Percentiles rank a stretch among this genome's conserved stretches.
These are phyloP conservation scores for Parastagonospora nodorum DNA, from an alignment of 2,329 filamentous ascomycete species.

Conservation along the genomic window DNA sequence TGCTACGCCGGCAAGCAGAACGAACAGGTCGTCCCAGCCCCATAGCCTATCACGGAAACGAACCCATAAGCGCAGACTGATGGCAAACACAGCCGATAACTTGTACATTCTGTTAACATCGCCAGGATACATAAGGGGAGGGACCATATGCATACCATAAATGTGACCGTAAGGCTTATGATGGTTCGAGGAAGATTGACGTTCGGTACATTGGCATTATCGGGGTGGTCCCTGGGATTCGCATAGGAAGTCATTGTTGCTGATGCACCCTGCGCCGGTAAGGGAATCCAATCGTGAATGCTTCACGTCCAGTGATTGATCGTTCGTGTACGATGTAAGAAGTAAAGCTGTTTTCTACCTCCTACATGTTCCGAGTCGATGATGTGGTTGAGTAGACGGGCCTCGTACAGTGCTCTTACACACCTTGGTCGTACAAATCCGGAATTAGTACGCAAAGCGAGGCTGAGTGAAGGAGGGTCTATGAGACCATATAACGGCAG, in stretches of 20 bases:
- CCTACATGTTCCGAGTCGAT: not conserved
- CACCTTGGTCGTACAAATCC: not conserved
- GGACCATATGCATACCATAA: slow-evolving; percentile 30
- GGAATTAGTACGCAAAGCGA: not conserved
- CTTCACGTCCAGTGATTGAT: not conserved
- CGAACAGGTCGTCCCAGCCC: slow-evolving; percentile 45
- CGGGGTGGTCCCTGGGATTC: slow-evolving; percentile 23
- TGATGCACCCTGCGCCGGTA: not conserved
- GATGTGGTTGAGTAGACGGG: not conserved
- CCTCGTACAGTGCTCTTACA: not conserved
- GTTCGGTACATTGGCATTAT: slow-evolving; percentile 35
- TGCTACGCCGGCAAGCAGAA: slow-evolving; percentile 32
- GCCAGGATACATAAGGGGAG: not conserved
- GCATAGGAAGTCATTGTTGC: not conserved
- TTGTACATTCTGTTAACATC: slow-evolving; percentile 13
- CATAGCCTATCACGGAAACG: slow-evolving; percentile 34
- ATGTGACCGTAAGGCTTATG: slow-evolving; percentile 30
- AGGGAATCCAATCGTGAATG: not conserved
- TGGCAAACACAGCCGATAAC: slow-evolving; percentile 31
- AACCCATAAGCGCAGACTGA: slow-evolving; percentile 37
- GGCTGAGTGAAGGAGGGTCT: not conserved
- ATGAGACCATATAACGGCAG: not conserved
- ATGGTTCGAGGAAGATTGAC: slow-evolving; percentile 38
- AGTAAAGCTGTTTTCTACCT: not conserved
- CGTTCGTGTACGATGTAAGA: not conserved